A percentile compares a stretch with the other conserved stretches of the same genome.
phyloP scores from a whole-genome alignment of 176 grass and related monocot species.

The Eleusine coracana region DNA sequence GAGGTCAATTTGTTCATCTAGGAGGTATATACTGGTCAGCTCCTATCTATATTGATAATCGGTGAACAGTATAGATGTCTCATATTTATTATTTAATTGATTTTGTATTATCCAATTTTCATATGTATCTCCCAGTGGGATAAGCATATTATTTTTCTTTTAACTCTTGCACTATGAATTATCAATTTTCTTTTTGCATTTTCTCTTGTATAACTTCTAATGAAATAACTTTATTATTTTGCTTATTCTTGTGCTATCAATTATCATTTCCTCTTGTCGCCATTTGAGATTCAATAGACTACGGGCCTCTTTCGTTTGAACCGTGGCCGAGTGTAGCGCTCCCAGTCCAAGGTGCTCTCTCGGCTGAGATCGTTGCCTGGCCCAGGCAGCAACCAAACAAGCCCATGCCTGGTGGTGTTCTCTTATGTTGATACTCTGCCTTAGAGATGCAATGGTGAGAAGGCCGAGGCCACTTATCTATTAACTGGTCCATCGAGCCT shows the following conservation, averaged over 20 bases:
- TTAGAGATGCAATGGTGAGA: neutral
- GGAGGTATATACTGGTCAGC: slow-evolving; percentile 27
- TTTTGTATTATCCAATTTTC: slow-evolving; percentile 19
- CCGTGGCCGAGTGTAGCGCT: no score
- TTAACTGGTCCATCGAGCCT: no score
- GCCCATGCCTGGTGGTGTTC: no score
- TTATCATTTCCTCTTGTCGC: neutral
- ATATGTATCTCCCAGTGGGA: neutral
- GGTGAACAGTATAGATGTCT: slow-evolving; percentile 28
- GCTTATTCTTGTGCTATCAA: neutral
- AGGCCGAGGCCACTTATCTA: no score
- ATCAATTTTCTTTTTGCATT: neutral
- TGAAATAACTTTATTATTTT: neutral
- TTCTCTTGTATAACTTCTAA: neutral
- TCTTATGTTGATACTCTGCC: no score
- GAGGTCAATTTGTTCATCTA: slow-evolving; percentile 54
- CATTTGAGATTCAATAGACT: neutral
- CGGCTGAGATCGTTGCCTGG: no score
- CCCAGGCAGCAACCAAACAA: no score
- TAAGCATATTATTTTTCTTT: neutral
- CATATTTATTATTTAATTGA: slow-evolving; percentile 47
- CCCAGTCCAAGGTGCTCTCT: no score
- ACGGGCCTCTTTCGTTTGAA: neutral
- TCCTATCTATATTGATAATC: slow-evolving; percentile 33
- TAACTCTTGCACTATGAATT: neutral